Evolutionary conservation across 2,329 filamentous ascomycete genomes (phyloP), one percentile per base, ranked within the genome.

Genomic region (Scedosporium aurantiacum): DNA sequence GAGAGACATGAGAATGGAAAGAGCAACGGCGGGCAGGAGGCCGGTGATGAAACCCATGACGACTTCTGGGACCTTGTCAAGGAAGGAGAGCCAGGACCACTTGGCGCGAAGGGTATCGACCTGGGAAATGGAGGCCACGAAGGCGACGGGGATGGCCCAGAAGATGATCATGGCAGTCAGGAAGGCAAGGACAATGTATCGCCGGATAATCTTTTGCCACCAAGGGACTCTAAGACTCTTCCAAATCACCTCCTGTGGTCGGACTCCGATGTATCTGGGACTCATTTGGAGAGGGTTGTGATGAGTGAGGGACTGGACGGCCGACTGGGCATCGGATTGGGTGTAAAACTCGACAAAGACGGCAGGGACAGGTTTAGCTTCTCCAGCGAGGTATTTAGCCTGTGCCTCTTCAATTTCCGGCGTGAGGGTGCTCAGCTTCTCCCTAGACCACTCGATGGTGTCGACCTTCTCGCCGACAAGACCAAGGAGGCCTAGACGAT

Each of bases 281-380:
- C 88, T 82, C 86, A 99, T 92, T 70, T 93, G 90, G 43, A 96
- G 78, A 40, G 90, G 88, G 62, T 90, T 86, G 73, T 96, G 91
- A 73, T 96, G 91, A 2, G 91, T 86, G 7, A 97, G 80, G 25
- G 89, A 86, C 72, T 99, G 94, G 71, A 85, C 93, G 14, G 93
- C 93, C 60, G 83, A 81, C 73, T 99, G 92, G 14, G 94, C 94
- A 61, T 90, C 88, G 61, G 88, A 83, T 70, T 96, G 90, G 1
- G 82, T 85, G 64, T 83, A 80, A 69, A 97, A 99, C 71, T 97
- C 92, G 65, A 99, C 86, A 68, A 99, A 99, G 10, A 94, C 90
- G 23, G 91, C 87, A 14, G 87, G 84, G 37, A 91, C 78, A 64
- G 84, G 82, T 63, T 85, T 82, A 55, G 79, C 84, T 45, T 89